Conservation (phyloP, 2,329 filamentous ascomycete species). For the Fusarium falciforme region DNA sequence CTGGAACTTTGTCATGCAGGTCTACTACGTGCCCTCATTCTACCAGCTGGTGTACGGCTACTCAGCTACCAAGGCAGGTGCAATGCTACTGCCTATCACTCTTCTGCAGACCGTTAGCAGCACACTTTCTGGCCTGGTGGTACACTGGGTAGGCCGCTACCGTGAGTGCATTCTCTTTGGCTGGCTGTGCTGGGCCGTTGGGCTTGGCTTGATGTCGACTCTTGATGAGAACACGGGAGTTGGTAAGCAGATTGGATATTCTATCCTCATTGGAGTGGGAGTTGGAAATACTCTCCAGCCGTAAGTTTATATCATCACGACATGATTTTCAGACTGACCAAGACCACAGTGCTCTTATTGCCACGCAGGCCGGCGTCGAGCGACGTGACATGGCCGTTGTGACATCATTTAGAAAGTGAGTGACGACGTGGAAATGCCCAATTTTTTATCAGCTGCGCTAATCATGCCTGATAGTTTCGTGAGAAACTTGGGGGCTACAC, state of each 20-base stretch:
- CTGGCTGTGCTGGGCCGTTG: constrained; percentile 63
- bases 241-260: constrained; percentile 66
- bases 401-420: constrained; percentile 57
- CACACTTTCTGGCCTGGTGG: constrained; percentile 63
- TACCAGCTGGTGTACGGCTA: constrained; percentile 60
- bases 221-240: constrained; percentile 59
- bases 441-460: not conserved
- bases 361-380: constrained; percentile 68
- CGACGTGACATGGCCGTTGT: constrained; percentile 56
- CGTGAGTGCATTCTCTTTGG: constrained; percentile 66
- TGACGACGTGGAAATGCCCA: not conserved
- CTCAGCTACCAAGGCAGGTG: constrained; percentile 54
- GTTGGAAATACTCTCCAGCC: constrained; percentile 65
- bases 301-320: constrained; percentile 39
- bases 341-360: constrained; percentile 55
- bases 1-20: constrained; percentile 69
- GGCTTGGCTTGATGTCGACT: constrained; percentile 64
- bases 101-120: constrained; percentile 60
- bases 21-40: constrained; percentile 61
- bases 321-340: not conserved
- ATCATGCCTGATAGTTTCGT: constrained; percentile 47
- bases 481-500: constrained; percentile 52
- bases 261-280: constrained; percentile 62
- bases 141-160: constrained; percentile 64
- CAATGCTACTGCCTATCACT: constrained; percentile 56